Conservation (phyloP, 208 protist genomes). For the Acanthamoeba triangularis region DNA sequence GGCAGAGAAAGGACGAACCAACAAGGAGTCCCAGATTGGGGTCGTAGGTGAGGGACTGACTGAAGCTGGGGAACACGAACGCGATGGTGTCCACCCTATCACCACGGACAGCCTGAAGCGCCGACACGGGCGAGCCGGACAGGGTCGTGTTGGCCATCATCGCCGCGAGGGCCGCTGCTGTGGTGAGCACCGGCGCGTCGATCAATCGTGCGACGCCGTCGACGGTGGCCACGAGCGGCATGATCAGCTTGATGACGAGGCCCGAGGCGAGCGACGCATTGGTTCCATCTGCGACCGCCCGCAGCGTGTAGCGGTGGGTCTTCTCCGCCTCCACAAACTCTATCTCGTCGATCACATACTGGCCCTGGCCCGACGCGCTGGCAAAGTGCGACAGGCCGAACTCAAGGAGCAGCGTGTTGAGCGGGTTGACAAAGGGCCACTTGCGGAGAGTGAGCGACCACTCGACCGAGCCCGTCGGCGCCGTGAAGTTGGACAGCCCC, state of each 20-base stretch:
- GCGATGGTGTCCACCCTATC: neutral
- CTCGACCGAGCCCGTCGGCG: neutral
- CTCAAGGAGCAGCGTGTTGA: conserved; percentile 18
- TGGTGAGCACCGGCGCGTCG: conserved; percentile 5
- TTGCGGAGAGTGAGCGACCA: neutral
- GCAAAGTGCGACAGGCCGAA: neutral
- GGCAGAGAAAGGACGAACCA: too few species aligned
- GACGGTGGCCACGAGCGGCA: neutral
- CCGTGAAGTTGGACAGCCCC: conserved; percentile 8
- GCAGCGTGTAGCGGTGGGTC: neutral
- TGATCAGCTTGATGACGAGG: neutral
- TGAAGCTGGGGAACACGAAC: conserved; percentile 4
- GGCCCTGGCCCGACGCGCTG: neutral
- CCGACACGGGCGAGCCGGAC: neutral
- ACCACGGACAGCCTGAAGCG: neutral
- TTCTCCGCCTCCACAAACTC: neutral
- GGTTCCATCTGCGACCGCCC: neutral
- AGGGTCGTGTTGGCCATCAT: neutral
- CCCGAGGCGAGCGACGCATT: neutral
- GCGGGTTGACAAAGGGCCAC: neutral
- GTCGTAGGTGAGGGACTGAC: neutral
- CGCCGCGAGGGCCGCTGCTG: neutral
- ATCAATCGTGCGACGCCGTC: neutral
- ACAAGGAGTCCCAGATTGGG: neutral
- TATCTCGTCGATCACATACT: neutral